These are phyloP conservation scores for Ogataea trehalophila DNA, from an alignment of 805 yeast genomes.

Conservation along the genomic window DNA sequence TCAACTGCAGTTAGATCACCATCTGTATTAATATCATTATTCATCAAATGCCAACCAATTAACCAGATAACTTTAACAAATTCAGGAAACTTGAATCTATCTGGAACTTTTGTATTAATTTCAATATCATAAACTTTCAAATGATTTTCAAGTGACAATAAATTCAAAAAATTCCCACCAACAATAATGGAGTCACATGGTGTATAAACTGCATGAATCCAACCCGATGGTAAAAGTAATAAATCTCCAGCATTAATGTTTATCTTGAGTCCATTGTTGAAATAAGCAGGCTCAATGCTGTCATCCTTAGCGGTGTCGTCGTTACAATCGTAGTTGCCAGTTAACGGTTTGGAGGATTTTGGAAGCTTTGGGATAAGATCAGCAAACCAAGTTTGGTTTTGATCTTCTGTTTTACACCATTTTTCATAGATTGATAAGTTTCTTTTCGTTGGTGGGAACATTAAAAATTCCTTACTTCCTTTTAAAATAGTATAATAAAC, in stretches of 20 bases:
- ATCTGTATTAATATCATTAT: slow-evolving; percentile 2
- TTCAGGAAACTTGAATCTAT: slow-evolving; percentile 72
- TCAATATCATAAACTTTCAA: slow-evolving; percentile 60
- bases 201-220: slow-evolving; percentile 89
- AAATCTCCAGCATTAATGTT: slow-evolving; percentile 57
- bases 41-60: slow-evolving; percentile 42
- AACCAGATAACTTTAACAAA: slow-evolving; percentile 70
- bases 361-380: slow-evolving; percentile 33
- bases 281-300: slow-evolving; percentile 19
- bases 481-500: slow-evolving; percentile 78
- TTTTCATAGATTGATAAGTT: slow-evolving; percentile 58
- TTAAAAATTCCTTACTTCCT: slow-evolving; percentile 72
- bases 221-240: slow-evolving; percentile 81
- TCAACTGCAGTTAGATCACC: slow-evolving; percentile 11
- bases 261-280: slow-evolving; percentile 33
- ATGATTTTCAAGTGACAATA: slow-evolving; percentile 59
- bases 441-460: slow-evolving; percentile 68
- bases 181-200: slow-evolving; percentile 76
- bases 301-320: neutral
- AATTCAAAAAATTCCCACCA: slow-evolving; percentile 83
- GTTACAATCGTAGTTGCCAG: neutral
- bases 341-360: slow-evolving; percentile 5
- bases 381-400: slow-evolving; percentile 61
- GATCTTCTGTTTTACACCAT: slow-evolving; percentile 70
- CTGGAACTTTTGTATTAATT: slow-evolving; percentile 62